A percentile compares a stretch with the other conserved stretches of the same genome.
phyloP scores from a whole-genome alignment of 176 grass and related monocot genomes.

The Saccharum spontaneum region DNA sequence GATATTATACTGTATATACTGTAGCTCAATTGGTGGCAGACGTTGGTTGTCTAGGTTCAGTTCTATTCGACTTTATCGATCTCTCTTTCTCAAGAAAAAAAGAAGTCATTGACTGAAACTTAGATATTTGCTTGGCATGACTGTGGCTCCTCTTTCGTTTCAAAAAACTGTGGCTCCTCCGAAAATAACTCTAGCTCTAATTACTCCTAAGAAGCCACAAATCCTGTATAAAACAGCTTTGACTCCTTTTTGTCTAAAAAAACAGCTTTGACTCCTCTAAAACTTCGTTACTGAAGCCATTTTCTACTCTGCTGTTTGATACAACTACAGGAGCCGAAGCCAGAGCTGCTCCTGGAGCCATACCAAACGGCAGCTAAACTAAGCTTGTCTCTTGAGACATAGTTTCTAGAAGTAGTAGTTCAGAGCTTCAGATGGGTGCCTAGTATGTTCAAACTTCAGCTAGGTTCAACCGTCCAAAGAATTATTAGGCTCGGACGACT shows the following conservation, averaged over 20 bases:
- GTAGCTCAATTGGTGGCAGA: not conserved
- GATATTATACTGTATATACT: not conserved
- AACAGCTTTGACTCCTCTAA: not conserved
- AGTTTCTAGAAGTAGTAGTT: no score
- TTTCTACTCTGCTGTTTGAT: not conserved
- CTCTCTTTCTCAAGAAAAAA: not conserved
- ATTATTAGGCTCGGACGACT: not conserved
- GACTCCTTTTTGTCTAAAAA: not conserved
- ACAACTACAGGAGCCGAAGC: no score
- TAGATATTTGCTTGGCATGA: not conserved
- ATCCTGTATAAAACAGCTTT: not conserved
- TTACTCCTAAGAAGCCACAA: not conserved
- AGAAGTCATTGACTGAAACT: not conserved
- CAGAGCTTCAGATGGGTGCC: no score
- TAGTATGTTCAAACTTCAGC: not conserved
- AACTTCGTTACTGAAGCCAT: not conserved
- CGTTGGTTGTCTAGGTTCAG: not conserved
- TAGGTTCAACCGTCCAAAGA: not conserved
- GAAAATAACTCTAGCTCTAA: no score
- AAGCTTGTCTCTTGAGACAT: no score
- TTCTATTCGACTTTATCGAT: not conserved
- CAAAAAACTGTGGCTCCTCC: not conserved
- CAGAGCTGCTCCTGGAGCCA: no score
- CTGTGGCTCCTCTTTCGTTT: not conserved
- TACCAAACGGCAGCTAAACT: no score